Evolutionary conservation across 345 rosid genomes (phyloP).

Genomic region (Populus euphratica): DNA sequence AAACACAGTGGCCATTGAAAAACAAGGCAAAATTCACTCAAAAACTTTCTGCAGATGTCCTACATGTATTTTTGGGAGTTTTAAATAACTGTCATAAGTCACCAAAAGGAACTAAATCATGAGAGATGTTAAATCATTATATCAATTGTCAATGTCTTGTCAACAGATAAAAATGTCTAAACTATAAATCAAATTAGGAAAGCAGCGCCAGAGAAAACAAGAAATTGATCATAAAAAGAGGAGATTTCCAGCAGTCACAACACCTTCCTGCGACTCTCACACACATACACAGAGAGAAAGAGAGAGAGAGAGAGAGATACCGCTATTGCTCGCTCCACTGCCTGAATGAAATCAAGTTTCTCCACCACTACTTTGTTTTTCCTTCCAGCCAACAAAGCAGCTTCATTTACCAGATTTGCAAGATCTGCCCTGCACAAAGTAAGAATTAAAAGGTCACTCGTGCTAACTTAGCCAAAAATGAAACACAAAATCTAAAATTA

Average conservation of each 20-base stretch:
- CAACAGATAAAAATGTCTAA: not conserved
- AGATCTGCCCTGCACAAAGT: conserved; percentile 79
- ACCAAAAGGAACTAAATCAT: not conserved
- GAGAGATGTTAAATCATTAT: not conserved
- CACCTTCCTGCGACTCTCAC: not conserved
- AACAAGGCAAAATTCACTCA: not conserved
- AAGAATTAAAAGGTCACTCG: conserved; percentile 13
- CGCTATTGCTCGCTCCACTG: conserved; percentile 89
- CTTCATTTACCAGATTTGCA: conserved; percentile 95
- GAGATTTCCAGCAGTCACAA: not conserved
- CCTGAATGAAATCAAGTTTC: conserved; percentile 85
- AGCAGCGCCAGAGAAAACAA: not conserved
- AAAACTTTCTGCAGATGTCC: not conserved
- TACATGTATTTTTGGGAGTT: not conserved
- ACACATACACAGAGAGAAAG: not conserved
- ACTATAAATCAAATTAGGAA: not conserved
- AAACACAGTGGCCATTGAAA: not conserved
- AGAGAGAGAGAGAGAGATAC: conserved; percentile 33
- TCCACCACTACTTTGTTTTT: conserved; percentile 68
- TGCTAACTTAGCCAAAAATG: not conserved
- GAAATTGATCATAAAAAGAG: not conserved
- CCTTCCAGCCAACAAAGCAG: conserved; percentile 96
- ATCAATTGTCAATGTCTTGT: not conserved
- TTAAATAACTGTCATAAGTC: not conserved
- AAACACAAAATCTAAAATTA: not conserved